Base-by-base conservation (phyloP, 1,284 basidiomycete genomes). In the Ganoderma sinense region DNA sequence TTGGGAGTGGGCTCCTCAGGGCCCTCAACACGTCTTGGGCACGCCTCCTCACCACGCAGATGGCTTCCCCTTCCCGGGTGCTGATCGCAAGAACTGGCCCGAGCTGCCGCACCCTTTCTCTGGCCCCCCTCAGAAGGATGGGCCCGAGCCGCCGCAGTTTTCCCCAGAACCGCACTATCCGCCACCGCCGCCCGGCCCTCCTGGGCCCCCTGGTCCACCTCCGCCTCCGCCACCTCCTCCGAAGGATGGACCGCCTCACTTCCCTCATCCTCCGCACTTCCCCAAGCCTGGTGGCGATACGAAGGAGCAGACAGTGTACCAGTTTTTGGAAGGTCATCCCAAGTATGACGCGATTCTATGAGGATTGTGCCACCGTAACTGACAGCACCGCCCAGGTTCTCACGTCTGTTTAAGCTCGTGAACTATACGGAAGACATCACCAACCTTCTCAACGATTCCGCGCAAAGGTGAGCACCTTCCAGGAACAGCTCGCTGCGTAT, bases 371-470 rank as follows among this genome's bases (percentile, higher is more conserved):
- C 63, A 36, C 29, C 7, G 39, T 65, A n/a, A 65, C 55, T 41
- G 8, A 66, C 40, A 26, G 16, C 40, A 7, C 11, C 11, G 14
- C 56, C n/a, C 39, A 84, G 82, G 65, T 84, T 83, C 73, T 81
- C 82, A 16, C 80, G 79, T 45, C 69, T 85, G 20, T 79, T 82
- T 69, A 88, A 86, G 74, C 80, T 83, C 7, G 80, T 87, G 43
- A 81, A 86, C 66, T 81, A 82, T 65, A 85, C 83, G 43, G 83
- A 85, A 53, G 82, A 82, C 39, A 79, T 83, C 58, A 81, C 80
- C 13, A 72, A 75, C n/a, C 65, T 85, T 39, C 78, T 88, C 29
- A 84, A 85, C 65, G 81, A 86, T 69, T 76, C 84, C 39, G 79
- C 82, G 29, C 74, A 78, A 18, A 76, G 79, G 86, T 84, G 71